phyloP scores from a whole-genome alignment of 805 yeast species.

The Myxozyma geophila region DNA sequence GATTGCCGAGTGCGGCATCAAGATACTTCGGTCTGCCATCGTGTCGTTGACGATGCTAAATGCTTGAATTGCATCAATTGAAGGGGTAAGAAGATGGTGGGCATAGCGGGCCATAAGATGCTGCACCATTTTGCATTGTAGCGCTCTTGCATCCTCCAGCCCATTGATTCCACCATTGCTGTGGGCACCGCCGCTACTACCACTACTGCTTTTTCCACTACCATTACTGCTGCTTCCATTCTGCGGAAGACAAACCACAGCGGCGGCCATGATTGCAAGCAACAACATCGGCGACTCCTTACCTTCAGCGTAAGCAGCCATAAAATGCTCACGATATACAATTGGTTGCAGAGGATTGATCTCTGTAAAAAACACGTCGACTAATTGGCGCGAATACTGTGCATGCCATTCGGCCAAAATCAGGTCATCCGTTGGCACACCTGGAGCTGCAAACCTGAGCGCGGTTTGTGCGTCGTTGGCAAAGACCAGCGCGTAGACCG shows the following conservation, averaged over 20 bases:
- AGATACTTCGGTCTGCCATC: conserved; percentile 21
- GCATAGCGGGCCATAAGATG: conserved; percentile 12
- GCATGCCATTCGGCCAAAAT: conserved; percentile 21
- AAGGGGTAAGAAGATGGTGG: conserved; percentile 15
- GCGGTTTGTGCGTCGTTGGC: conserved; percentile 14
- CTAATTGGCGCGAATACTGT: conserved; percentile 17
- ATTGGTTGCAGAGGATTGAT: conserved; percentile 28
- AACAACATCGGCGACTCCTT: conserved; percentile 26
- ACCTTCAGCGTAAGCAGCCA: conserved; percentile 23
- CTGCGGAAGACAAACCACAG: background rate
- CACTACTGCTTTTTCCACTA: background rate
- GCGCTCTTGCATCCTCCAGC: conserved; percentile 7
- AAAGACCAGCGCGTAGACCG: conserved; percentile 21
- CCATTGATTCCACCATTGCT: background rate
- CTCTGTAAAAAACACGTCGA: conserved; percentile 16
- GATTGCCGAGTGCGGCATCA: conserved; percentile 47
- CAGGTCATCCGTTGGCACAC: conserved; percentile 9
- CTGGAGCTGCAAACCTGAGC: background rate
- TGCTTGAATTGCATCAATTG: conserved; percentile 26
- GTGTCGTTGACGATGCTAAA: conserved; percentile 21
- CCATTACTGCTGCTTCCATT: background rate
- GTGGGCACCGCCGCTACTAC: background rate
- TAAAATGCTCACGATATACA: conserved; percentile 26
- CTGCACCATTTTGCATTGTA: conserved; percentile 22
- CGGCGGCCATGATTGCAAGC: conserved; percentile 29